phyloP scores from a whole-genome alignment of 345 rosid genomes.

The Linum usitatissimum region DNA sequence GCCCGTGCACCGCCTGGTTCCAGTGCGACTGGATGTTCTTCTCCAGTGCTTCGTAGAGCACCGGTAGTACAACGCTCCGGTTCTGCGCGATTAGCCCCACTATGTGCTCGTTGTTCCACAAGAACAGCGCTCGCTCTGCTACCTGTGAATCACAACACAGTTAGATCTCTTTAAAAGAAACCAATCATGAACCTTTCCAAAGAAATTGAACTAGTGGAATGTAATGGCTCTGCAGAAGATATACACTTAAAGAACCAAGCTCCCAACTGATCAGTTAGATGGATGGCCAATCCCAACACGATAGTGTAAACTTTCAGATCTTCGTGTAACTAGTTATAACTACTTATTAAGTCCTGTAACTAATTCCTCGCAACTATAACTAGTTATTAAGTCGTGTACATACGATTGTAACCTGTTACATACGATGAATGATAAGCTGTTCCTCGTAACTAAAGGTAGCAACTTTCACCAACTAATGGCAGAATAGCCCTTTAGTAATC shows the following conservation, averaged over 20 bases:
- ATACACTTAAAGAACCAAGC: too few species aligned
- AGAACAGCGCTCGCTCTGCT: conserved; percentile 77
- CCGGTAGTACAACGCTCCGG: conserved; percentile 48
- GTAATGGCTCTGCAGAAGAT: too few species aligned
- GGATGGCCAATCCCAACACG: not conserved
- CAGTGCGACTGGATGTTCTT: conserved; percentile 65
- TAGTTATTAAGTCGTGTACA: too few species aligned
- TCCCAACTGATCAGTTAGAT: too few species aligned
- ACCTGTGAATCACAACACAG: conserved; percentile 39
- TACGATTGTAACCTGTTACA: too few species aligned
- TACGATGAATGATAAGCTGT: too few species aligned
- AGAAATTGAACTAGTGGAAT: too few species aligned
- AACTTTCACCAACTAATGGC: not conserved
- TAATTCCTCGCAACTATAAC: too few species aligned
- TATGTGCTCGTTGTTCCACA: conserved; percentile 88
- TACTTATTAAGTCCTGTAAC: too few species aligned
- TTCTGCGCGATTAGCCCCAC: conserved; percentile 72
- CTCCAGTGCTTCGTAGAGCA: conserved; percentile 69
- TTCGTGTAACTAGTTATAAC: too few species aligned
- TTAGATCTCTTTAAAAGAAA: not conserved
- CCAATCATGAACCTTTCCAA: too few species aligned
- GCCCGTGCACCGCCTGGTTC: conserved; percentile 84
- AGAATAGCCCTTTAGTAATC: not conserved
- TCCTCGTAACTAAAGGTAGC: not conserved
- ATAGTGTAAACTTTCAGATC: not conserved